Conservation (phyloP, 2,329 filamentous ascomycete species). For the Trichoderma sp. region DNA sequence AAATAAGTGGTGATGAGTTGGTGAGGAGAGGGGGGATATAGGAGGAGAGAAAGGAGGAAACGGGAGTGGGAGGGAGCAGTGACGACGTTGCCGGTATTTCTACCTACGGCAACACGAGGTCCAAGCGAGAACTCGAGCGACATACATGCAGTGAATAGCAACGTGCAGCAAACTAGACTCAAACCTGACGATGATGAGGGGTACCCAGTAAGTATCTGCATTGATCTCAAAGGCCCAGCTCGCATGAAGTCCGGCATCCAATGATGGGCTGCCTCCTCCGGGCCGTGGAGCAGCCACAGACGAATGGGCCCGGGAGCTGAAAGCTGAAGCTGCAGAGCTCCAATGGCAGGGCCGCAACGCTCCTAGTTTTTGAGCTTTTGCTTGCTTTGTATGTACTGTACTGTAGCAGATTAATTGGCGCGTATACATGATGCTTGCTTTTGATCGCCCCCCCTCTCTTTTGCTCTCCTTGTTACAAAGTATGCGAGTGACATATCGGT, state of each 20-base stretch:
- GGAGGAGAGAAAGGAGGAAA: neutral
- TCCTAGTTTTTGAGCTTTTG: neutral
- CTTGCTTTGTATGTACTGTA: too few species aligned
- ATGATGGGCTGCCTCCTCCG: neutral
- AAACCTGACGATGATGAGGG: neutral
- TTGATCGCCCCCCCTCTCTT: neutral
- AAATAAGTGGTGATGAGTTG: too few species aligned
- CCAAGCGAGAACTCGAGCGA: neutral
- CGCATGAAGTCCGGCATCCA: neutral
- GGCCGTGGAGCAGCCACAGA: neutral
- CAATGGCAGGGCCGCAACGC: neutral
- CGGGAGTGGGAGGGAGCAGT: neutral
- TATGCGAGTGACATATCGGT: neutral
- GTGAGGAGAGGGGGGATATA: neutral
- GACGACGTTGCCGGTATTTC: slow-evolving; percentile 9
- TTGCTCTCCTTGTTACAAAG: too few species aligned
- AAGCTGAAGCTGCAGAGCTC: neutral
- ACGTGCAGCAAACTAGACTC: neutral
- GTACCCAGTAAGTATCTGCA: neutral
- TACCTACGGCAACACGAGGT: neutral
- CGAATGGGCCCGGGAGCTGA: neutral
- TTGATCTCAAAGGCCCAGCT: neutral
- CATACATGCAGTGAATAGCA: neutral
- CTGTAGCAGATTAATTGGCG: neutral
- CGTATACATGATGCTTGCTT: neutral